These are phyloP conservation scores for Primulina huaijiensis DNA, from an alignment of 257 asterid genomes.

Conservation along the genomic window DNA sequence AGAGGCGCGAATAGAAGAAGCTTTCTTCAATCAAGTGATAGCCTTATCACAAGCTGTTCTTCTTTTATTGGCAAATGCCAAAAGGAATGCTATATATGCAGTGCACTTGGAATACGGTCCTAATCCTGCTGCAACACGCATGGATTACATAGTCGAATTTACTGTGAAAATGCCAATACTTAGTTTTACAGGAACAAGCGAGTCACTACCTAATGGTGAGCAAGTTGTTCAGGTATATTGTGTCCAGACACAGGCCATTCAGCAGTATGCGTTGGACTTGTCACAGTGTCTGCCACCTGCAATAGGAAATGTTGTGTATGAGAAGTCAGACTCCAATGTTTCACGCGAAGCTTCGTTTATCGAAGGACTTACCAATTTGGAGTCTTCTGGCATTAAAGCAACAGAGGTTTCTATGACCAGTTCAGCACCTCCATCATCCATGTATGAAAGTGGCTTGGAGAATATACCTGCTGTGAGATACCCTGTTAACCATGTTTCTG, in stretches of 20 bases:
- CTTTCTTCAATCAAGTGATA: conserved; percentile 93
- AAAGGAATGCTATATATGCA: conserved; percentile 88
- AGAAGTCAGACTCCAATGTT: conserved; percentile 58
- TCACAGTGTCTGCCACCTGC: conserved; percentile 92
- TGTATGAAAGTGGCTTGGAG: conserved; percentile 50
- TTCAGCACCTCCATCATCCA: conserved; percentile 55
- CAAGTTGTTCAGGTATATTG: conserved; percentile 92
- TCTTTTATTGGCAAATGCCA: conserved; percentile 89
- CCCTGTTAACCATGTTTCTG: conserved; percentile 40
- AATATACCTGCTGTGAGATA: conserved; percentile 40
- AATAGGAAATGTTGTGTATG: conserved; percentile 46
- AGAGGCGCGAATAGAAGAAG: conserved; percentile 61
- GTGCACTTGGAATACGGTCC: conserved; percentile 91
- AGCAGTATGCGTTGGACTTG: conserved; percentile 89
- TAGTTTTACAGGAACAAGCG: conserved; percentile 95
- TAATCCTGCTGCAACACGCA: conserved; percentile 69
- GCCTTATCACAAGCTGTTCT: conserved; percentile 85
- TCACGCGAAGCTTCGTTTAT: conserved; percentile 41
- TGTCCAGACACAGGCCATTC: conserved; percentile 97
- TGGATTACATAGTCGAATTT: conserved; percentile 91
- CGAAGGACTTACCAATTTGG: conserved; percentile 51
- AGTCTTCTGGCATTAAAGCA: conserved; percentile 47
- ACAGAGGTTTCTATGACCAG: conserved; percentile 46
- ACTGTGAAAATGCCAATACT: conserved; percentile 96
- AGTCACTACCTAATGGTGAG: conserved; percentile 72